Conservation (phyloP, 2,329 filamentous ascomycete species). For the Colletotrichum costaricense region DNA sequence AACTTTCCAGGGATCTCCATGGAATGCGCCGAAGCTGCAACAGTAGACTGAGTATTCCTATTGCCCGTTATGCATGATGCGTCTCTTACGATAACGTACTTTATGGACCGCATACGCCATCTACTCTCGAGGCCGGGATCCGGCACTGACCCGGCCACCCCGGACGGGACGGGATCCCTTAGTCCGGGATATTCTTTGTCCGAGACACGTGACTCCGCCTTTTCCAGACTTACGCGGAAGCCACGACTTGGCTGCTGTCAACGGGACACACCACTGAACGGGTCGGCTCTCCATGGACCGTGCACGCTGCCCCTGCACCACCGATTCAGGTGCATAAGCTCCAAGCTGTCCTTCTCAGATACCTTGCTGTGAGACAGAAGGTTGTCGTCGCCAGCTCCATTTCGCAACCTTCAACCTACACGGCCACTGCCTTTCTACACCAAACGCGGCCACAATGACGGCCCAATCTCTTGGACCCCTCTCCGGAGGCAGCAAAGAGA, state of each 20-base stretch:
- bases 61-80: background rate
- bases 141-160: background rate
- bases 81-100: too few species aligned
- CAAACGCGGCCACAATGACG: constrained; percentile 56
- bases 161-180: background rate
- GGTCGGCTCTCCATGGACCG: constrained; percentile 28
- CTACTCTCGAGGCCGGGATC: background rate
- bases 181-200: constrained; percentile 22
- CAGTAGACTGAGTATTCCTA: background rate
- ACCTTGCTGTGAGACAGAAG: constrained; percentile 29
- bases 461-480: constrained; percentile 64
- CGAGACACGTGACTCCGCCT: constrained; percentile 23
- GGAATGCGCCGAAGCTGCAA: background rate
- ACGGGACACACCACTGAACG: constrained; percentile 9
- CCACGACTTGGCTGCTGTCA: constrained; percentile 11
- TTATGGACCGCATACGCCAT: background rate
- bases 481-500: constrained; percentile 83
- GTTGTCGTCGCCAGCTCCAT: constrained; percentile 30
- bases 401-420: constrained; percentile 34
- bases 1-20: background rate
- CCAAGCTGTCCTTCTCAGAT: constrained; percentile 56
- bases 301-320: constrained; percentile 31
- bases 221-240: background rate
- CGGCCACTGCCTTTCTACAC: constrained; percentile 36
- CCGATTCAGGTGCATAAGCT: constrained; percentile 46